Evolutionary conservation across 305 asterid species (phyloP), one percentile per base, ranked within the genome.

Genomic region (Plantago coronopus): DNA sequence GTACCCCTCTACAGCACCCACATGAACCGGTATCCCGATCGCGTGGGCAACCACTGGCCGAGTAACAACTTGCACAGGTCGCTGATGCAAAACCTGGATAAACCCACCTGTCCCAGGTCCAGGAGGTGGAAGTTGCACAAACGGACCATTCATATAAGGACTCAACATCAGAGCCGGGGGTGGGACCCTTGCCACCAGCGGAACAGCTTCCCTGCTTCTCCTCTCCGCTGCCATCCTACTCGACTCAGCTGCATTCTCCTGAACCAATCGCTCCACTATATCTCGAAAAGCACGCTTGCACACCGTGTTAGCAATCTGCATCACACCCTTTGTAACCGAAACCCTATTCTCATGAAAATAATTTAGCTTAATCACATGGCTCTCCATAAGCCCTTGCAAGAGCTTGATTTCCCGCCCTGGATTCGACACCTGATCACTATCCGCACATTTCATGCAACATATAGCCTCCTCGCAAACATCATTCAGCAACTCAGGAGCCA

Each of bases 271-370:
- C 13, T 23, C 62, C 10, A 67, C 5, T 10, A 88, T 79, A 25
- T 83, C 95, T 0, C 29, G 56, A 29, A 88, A 82, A 11, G 93
- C 95, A 45, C 90, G 57, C 1, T 53, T 5, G 54, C 95, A 88
- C 7, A 88, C 79, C 2, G 73, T 68, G 37, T 50, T 40, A 13
- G 76, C 17, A 15, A 71, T 43, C 42, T 29, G 48, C 0, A 59
- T 18, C 2, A 88, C 73, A 1, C 81, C 78, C 1, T 57, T 54
- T 2, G 72, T 37, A 12, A 81, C 78, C 1, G 65, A 54, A 10
- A 22, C 17, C 14, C 94, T 77, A 17, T 80, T 73, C 11, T 71
- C 74, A 14, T 77, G 81, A 48, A 88, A 69, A 51, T 54, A 70
- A 13, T 65, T 49, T 8, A 79, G 68, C 18, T 38, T 40, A 23